Evolutionary conservation across 805 yeast genomes (phyloP).

Genomic region (Pichia cephalocereana): DNA sequence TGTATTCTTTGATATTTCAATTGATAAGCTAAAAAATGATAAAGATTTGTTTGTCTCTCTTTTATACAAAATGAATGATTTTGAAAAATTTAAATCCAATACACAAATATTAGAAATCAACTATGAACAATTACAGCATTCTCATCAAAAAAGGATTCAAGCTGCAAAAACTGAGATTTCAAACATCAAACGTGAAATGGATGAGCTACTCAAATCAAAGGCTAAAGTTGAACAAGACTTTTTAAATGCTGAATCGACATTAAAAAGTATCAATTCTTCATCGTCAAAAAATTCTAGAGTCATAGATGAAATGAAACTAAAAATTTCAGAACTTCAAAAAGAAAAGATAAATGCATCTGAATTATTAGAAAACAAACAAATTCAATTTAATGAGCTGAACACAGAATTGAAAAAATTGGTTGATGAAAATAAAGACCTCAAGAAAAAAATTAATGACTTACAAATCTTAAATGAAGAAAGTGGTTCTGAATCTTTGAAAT

Average conservation of each 20-base stretch:
- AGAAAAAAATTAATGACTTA: constrained; percentile 31
- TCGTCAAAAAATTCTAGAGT: constrained; percentile 5
- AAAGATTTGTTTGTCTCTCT: constrained; percentile 19
- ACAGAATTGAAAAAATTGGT: constrained; percentile 35
- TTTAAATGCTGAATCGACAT: constrained; percentile 8
- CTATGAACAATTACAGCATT: constrained; percentile 32
- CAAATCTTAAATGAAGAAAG: constrained; percentile 25
- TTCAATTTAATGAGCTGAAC: constrained; percentile 25
- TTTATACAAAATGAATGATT: constrained; percentile 24
- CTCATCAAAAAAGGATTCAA: constrained; percentile 25
- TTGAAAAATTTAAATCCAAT: constrained; percentile 29
- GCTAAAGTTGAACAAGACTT: constrained; percentile 15
- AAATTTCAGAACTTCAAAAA: constrained; percentile 13
- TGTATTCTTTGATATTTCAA: constrained; percentile 27
- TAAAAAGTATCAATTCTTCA: neutral
- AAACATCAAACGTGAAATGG: constrained; percentile 16
- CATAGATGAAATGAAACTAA: constrained; percentile 8
- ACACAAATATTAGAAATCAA: constrained; percentile 29
- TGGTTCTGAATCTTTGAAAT: constrained; percentile 18
- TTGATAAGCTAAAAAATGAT: constrained; percentile 16
- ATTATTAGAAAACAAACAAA: constrained; percentile 29
- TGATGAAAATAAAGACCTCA: constrained; percentile 33
- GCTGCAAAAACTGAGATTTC: constrained; percentile 23
- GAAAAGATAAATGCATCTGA: constrained; percentile 27
- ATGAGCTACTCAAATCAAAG: constrained; percentile 16